phyloP scores from a whole-genome alignment of 2,329 filamentous ascomycete species.

The Xylariaceae sp. region DNA sequence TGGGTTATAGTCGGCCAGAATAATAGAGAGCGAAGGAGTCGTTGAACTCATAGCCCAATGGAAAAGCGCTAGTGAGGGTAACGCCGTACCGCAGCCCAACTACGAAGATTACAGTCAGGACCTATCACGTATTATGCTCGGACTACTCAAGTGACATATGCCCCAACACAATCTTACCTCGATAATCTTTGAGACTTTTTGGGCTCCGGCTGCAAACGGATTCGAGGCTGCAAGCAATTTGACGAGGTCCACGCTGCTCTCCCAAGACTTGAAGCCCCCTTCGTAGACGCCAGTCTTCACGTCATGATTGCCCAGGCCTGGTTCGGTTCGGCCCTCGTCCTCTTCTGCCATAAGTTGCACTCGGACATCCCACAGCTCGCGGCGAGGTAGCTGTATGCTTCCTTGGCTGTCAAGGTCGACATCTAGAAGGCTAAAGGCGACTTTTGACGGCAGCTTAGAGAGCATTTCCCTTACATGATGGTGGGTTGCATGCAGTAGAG shows the following conservation, averaged over 20 bases:
- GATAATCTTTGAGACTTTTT: constrained; percentile 52
- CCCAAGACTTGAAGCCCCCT: constrained; percentile 89
- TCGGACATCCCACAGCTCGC: constrained; percentile 82
- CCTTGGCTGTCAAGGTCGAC: constrained; percentile 65
- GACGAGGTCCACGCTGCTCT: constrained; percentile 81
- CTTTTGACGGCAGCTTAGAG: constrained; percentile 71
- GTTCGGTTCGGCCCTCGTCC: constrained; percentile 48
- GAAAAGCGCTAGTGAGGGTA: constrained; percentile 75
- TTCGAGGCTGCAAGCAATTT: constrained; percentile 63
- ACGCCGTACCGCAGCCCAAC: constrained; percentile 79
- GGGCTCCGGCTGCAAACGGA: constrained; percentile 40
- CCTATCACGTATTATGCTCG: constrained; percentile 18
- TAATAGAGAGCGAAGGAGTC: constrained; percentile 57
- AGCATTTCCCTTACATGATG: constrained; percentile 60
- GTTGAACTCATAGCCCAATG: constrained; percentile 58
- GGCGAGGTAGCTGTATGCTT: constrained; percentile 65
- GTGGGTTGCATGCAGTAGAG: constrained; percentile 59
- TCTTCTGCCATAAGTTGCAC: constrained; percentile 81
- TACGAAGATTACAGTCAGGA: constrained; percentile 45
- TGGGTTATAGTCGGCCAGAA: constrained; percentile 80
- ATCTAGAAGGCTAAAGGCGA: constrained; percentile 69
- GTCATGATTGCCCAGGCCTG: constrained; percentile 70
- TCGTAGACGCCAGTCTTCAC: constrained; percentile 84
- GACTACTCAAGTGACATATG: constrained; percentile 12
- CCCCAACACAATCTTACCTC: constrained; percentile 53